Evolutionary conservation across 805 yeast species (phyloP).

Genomic region (Spathaspora passalidarum): DNA sequence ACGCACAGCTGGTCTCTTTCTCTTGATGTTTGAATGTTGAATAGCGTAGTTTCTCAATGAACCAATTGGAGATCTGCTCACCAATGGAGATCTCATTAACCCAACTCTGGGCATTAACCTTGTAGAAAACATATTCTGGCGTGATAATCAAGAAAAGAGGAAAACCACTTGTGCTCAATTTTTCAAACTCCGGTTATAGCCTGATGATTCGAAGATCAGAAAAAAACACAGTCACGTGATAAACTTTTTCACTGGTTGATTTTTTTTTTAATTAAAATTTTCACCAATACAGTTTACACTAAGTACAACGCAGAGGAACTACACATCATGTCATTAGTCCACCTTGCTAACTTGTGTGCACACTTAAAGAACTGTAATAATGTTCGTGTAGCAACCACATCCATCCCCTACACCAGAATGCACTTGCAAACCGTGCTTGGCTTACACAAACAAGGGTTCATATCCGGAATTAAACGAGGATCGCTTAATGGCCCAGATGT

Average conservation of each 20-base stretch:
- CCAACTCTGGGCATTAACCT: neutral
- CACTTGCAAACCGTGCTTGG: conserved; percentile 83
- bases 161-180: neutral
- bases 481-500: conserved; percentile 81
- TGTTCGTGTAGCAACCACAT: conserved; percentile 69
- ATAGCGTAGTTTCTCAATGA: conserved; percentile 3
- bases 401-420: conserved; percentile 77
- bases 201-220: neutral
- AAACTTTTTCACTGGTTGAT: neutral
- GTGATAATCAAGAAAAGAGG: neutral
- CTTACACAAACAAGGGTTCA: conserved; percentile 86
- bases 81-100: neutral
- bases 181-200: neutral
- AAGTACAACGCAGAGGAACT: neutral
- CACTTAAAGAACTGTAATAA: conserved; percentile 86
- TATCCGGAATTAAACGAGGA: conserved; percentile 82
- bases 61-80: neutral
- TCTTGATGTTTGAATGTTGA: conserved; percentile 4
- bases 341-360: conserved; percentile 78
- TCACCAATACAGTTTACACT: neutral
- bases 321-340: conserved; percentile 77
- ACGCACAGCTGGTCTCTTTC: conserved; percentile 29
- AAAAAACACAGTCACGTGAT: neutral
- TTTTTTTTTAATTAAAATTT: neutral
- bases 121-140: conserved; percentile 2